These are phyloP conservation scores for Jasminum sambac DNA, from an alignment of 257 asterid genomes.

Conservation along the genomic window DNA sequence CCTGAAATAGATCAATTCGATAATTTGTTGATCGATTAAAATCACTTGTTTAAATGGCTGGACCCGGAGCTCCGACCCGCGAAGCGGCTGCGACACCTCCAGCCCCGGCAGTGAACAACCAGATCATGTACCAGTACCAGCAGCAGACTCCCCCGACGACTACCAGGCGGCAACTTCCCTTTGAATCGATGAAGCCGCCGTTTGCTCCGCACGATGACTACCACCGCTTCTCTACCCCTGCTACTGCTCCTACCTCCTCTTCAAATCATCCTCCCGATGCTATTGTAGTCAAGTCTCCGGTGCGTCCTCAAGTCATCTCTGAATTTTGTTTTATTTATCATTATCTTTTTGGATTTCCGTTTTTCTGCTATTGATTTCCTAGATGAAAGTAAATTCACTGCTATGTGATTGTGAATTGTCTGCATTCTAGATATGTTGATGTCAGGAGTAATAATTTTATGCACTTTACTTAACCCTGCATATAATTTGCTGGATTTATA, in stretches of 20 bases:
- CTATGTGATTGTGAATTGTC: not conserved
- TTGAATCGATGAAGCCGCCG: slow-evolving; percentile 81
- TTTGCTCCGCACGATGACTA: slow-evolving; percentile 63
- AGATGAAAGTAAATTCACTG: slow-evolving; percentile 18
- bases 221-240: slow-evolving; percentile 68
- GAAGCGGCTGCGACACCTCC: slow-evolving; percentile 49
- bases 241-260: slow-evolving; percentile 37
- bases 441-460: slow-evolving; percentile 13
- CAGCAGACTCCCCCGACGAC: slow-evolving; percentile 41
- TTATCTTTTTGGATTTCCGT: slow-evolving; percentile 3
- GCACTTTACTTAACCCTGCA: not conserved
- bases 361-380: slow-evolving; percentile 24
- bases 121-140: slow-evolving; percentile 29
- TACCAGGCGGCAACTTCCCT: slow-evolving; percentile 77
- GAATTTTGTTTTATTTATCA: not conserved
- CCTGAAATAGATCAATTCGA: not conserved
- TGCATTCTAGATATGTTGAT: slow-evolving; percentile 14
- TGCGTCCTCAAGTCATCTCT: slow-evolving; percentile 30
- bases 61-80: slow-evolving; percentile 48
- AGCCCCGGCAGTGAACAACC: slow-evolving; percentile 36
- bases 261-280: slow-evolving; percentile 61
- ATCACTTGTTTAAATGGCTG: slow-evolving; percentile 41
- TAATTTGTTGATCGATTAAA: slow-evolving; percentile 12
- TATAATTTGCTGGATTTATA: slow-evolving; percentile 10
- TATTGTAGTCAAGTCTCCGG: slow-evolving; percentile 75